Evolutionary conservation across 2,329 filamentous ascomycete genomes (phyloP), one percentile per base, ranked within the genome.

Genomic region (Calonectria multiphialidica): DNA sequence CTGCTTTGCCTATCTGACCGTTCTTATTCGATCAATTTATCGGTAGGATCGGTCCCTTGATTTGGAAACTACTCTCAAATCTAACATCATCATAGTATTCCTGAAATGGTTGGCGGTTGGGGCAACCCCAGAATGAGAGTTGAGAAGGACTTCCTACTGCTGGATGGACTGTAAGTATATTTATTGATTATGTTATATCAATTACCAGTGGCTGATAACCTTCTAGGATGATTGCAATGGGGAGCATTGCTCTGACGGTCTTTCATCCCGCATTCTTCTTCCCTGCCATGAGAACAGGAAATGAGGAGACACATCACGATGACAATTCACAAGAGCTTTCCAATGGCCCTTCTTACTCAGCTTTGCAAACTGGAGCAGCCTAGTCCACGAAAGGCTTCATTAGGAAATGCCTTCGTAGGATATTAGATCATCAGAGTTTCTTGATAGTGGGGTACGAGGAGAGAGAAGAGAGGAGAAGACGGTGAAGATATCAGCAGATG

Each of bases 21-120:
- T 67, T 6, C 13, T 67, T 3, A 47, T 67, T 35, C 35, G 50
- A 13, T 67, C 35, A 13, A 67, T 67, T n/a, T 67, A 67, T 37
- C 64, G 64, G 64, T 67, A 16, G 33, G 64, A 33, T 37, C 10
- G 13, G 35, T 3, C 3, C 35, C 16, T 18, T 23, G 35, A 3
- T 18, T 21, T 30, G 28, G 8, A 30, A 16, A 8, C 7, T 2
- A 16, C 1, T 23, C 12, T 25, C 13, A 6, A 7, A 5, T 40
- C 62, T 65, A 57, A 66, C 18, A 12, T 2, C 12, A 45, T 16
- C 2, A 12, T n/a, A 68, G 92, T 64, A 88, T 93, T 25, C 89
- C 88, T 0, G 92, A 94, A 85, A 83, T 94, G 75, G 89, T 87
- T 75, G 84, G 88, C 50, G 92, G 92, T 1, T 94, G 90, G 88